Base-by-base conservation (phyloP, 306 rosid genomes). In the Dalbergia oliveri region DNA sequence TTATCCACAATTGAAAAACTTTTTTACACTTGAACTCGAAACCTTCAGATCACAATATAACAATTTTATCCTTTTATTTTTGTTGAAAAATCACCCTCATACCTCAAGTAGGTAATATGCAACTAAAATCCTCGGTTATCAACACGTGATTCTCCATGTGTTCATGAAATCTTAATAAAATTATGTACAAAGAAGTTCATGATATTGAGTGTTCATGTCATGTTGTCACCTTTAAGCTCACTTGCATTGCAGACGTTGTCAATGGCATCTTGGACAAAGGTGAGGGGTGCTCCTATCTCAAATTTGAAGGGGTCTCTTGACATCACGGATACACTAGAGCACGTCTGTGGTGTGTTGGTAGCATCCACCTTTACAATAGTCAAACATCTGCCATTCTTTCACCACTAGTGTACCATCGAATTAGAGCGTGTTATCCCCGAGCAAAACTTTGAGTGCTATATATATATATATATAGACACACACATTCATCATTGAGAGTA, bases 331-430 rank as follows among this genome's bases (percentile, higher is more conserved):
- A 37, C 93, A 91, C 3, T 37, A 11, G 0, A 87, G 75, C 12
- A 87, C 84, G 15, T 3, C n/a, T 51, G 33, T 18, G 16, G 68
- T 82, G 76, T 86, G 85, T 0, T 76, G 19, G 16, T 59, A 31
- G 62, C 93, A 89, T 10, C 83, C 89, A 67, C 53, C 9, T 0
- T 0, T 6, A 75, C 95, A 91, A 69, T 77, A 89, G 5, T 14
- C 44, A 1, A 1, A 8, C 8, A 86, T 43, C 5, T 82, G 83
- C 10, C 8, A 1, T 0, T 21, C n/a, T 3, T 11, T 4, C 58
- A 91, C 90, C 0, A 11, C 16, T 31, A 87, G 23, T 5, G 14
- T 9, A 51, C 91, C 95, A 4, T 2, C 2, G 0, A 79, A 5
- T 60, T 68, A 54, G 37, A 87, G 51, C 11, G 5, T 26, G 57